These are phyloP conservation scores for Boeremia exigua DNA, from an alignment of 2,329 filamentous ascomycete genomes.

Conservation along the genomic window DNA sequence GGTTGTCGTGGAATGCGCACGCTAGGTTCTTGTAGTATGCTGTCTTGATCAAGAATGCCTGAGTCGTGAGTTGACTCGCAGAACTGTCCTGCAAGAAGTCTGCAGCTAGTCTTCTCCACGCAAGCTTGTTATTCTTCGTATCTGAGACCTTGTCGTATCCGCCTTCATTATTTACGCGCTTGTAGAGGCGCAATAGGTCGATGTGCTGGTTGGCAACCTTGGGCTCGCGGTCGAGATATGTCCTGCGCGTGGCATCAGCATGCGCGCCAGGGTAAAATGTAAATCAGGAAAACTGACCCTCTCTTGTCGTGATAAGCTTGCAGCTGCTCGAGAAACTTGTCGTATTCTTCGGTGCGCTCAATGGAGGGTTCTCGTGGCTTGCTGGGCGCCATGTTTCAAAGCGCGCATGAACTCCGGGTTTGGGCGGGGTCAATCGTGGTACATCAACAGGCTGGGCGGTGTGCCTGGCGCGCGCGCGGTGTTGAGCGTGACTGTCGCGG, in stretches of 20 bases:
- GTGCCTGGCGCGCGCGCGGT: conserved; percentile 33
- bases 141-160: conserved; percentile 81
- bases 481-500: conserved; percentile 31
- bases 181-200: conserved; percentile 80
- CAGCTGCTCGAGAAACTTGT: conserved; percentile 77
- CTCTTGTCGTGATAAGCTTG: conserved; percentile 77
- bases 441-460: conserved; percentile 28
- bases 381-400: conserved; percentile 54
- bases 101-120: conserved; percentile 80
- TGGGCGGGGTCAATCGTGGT: conserved; percentile 24
- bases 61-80: conserved; percentile 71
- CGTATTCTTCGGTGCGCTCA: conserved; percentile 68
- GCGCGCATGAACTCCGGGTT: conserved; percentile 41
- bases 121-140: conserved; percentile 76
- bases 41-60: conserved; percentile 84
- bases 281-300: conserved; percentile 58
- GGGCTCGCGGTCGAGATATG: conserved; percentile 77
- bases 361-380: conserved; percentile 53
- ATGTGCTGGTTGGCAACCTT: conserved; percentile 79
- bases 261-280: conserved; percentile 28
- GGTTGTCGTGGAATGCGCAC: conserved; percentile 43
- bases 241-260: conserved; percentile 54
- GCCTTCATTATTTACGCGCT: conserved; percentile 75
- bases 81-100: conserved; percentile 76
- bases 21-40: conserved; percentile 89